Evolutionary conservation across 2,329 filamentous ascomycete species (phyloP).

Genomic region (Herpotrichia juniperi): DNA sequence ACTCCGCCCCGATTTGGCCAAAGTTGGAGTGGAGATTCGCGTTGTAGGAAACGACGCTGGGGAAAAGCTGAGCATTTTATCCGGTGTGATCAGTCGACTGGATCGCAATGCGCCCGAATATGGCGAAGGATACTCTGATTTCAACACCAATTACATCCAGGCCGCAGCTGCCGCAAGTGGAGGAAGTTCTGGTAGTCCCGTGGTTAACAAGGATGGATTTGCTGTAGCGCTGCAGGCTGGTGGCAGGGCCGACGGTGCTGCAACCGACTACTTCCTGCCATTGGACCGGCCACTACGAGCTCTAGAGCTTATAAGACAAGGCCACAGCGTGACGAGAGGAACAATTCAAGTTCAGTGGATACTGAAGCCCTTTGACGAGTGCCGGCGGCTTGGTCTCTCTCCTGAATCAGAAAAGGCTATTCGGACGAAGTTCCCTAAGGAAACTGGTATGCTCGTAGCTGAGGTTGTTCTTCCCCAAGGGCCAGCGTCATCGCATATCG

Average conservation of each 20-base stretch:
- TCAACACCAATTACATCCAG: slow-evolving; percentile 96
- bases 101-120: slow-evolving; percentile 98
- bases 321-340: slow-evolving; percentile 78
- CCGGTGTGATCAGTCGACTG: slow-evolving; percentile 93
- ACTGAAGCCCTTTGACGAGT: slow-evolving; percentile 97
- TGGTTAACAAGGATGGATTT: slow-evolving; percentile 92
- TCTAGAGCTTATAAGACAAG: slow-evolving; percentile 80
- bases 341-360: slow-evolving; percentile 99
- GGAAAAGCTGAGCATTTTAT: slow-evolving; percentile 97
- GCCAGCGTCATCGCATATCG: slow-evolving; percentile 82
- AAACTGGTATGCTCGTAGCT: slow-evolving; percentile 95
- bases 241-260: slow-evolving; percentile 89
- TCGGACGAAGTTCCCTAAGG: slow-evolving; percentile 82
- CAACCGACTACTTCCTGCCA: slow-evolving; percentile 96
- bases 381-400: slow-evolving; percentile 82
- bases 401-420: slow-evolving; percentile 86
- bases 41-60: slow-evolving; percentile 98
- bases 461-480: slow-evolving; percentile 94
- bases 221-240: slow-evolving; percentile 94
- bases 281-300: slow-evolving; percentile 89
- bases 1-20: slow-evolving; percentile 83
- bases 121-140: slow-evolving; percentile 96
- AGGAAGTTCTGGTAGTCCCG: slow-evolving; percentile 96
- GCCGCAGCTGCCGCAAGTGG: slow-evolving; percentile 96
- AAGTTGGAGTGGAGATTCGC: slow-evolving; percentile 90